Evolutionary conservation across 2,329 filamentous ascomycete genomes (phyloP), one percentile per base, ranked within the genome.

Genomic region (Alternaria arbusti): DNA sequence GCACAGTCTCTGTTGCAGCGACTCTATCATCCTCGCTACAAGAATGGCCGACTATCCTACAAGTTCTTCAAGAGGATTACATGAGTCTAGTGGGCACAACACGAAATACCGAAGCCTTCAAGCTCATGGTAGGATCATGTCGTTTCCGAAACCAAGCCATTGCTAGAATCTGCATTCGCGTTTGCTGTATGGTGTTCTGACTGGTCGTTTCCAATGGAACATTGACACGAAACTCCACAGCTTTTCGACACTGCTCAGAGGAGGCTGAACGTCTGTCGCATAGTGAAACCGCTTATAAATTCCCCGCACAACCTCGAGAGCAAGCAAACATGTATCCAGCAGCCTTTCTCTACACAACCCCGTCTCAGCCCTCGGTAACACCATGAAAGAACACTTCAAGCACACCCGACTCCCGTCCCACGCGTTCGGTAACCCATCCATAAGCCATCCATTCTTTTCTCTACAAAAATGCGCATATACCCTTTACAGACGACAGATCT

Each of bases 341-440:
- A 40, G 36, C 36, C n/a, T 3, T 40, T 6, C 15, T n/a, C 36
- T 40, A 40, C 36, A 40, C 15, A 17, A 40, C 1, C 36, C 17
- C n/a, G n/a, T 40, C 36, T 40, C 36, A 40, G 36, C 36, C 30
- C 36, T 40, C 36, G 15, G 36, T 40, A 11, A 40, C 36, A 40
- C 36, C 36, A 40, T 3, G 36, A 6, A 40, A 40, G 36, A 0
- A 40, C 0, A 0, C 36, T 0, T 17, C n/a, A 17, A 0, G 36
- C 1, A 17, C 15, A 17, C 36, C 36, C 0, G 36, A 11, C 36
- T 40, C 15, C 36, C 0, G 5, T 40, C 36, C 36, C 36, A 40
- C 36, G 36, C 36, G 36, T 40, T 40, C 36, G 36, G 36, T 40
- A 40, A 40, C 4, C 36, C 36, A 6, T 40, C 36, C 36, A 17